Base-by-base conservation (phyloP, 225 moss, liverwort and hornwort species). In the Antitrichia curtipendula region DNA sequence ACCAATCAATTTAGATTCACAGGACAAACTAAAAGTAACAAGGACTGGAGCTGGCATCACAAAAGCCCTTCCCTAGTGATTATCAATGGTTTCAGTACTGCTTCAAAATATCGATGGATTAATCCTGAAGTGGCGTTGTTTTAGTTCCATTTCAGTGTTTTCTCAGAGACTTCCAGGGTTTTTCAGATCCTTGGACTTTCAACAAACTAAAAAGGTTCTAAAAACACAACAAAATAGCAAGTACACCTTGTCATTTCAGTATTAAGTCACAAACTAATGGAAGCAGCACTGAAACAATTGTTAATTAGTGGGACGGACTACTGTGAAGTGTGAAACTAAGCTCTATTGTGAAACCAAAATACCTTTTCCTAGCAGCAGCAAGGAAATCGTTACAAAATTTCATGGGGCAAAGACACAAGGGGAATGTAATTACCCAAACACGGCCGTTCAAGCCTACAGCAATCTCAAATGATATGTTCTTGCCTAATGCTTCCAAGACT, bases 371-470 rank as follows among this genome's bases (percentile, higher is more conserved):
- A 80, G 38, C 74, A 40, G 54, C 65, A 69, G n/a, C 72, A 75
- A 53, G 58, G 52, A 60, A n/a, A 72, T 5, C 24, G 16, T 69
- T 63, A 69, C 31, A 81, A 57, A 13, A 11, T 49, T 84, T 77
- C 69, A 81, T 38, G 72, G 36, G 70, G 58, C 28, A 78, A 23
- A 86, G 50, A 79, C 19, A 75, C 84, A 31, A 73, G 78, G 59
- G 69, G 9, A 88, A 72, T 17, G 60, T 20, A 25, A 52, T 68
- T 95, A 98, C 97, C 98, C 98, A 99, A 86, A 97, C 93, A 61
- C 97, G 95, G 65, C 98, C 98, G 78, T 99, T 99, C 85, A 95
- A 83, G 80, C 98, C 98, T 28, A 99, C 94, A 80, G 98, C 96
- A 90, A 99, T 96, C 93, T 99, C 97, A 59, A 91, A 99, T 62